Evolutionary conservation across 1,284 basidiomycete genomes (phyloP).

Genomic region (Tilletia caries): DNA sequence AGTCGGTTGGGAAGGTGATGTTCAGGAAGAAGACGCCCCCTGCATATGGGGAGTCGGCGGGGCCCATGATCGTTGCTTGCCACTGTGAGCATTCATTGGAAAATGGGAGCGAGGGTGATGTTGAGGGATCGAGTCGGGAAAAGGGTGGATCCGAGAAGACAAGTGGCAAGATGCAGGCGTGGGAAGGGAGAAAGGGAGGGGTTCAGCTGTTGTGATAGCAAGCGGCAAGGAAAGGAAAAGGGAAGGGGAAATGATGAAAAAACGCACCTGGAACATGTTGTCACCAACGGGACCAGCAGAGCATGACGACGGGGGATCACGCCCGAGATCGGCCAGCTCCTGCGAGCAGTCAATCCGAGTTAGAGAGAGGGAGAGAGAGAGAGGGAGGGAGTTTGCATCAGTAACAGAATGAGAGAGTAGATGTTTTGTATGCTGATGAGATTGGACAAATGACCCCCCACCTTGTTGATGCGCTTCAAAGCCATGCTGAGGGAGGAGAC

Average conservation of each 20-base stretch:
- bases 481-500: constrained; percentile 34
- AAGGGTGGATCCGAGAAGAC: not conserved
- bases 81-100: constrained; percentile 27
- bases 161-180: not conserved
- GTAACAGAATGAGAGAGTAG: too few relatives aligned
- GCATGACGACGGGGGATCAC: constrained; percentile 53
- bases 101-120: too few relatives aligned
- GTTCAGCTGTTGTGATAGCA: not conserved
- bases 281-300: constrained; percentile 52
- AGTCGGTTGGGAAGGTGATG: constrained; percentile 67
- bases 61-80: constrained; percentile 55
- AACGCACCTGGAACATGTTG: constrained; percentile 52
- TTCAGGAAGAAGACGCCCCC: constrained; percentile 93
- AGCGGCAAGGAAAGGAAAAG: too few relatives aligned
- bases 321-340: constrained; percentile 52
- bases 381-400: not conserved
- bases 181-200: not conserved
- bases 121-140: too few relatives aligned
- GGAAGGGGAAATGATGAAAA: too few relatives aligned
- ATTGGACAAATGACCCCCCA: too few relatives aligned
- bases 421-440: too few relatives aligned
- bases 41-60: constrained; percentile 87
- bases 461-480: constrained; percentile 54
- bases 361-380: not conserved
- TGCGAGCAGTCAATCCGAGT: not conserved